Evolutionary conservation across 2,329 filamentous ascomycete genomes (phyloP), one percentile per base, ranked within the genome.

Genomic region (Aspergillus puulaauensis): DNA sequence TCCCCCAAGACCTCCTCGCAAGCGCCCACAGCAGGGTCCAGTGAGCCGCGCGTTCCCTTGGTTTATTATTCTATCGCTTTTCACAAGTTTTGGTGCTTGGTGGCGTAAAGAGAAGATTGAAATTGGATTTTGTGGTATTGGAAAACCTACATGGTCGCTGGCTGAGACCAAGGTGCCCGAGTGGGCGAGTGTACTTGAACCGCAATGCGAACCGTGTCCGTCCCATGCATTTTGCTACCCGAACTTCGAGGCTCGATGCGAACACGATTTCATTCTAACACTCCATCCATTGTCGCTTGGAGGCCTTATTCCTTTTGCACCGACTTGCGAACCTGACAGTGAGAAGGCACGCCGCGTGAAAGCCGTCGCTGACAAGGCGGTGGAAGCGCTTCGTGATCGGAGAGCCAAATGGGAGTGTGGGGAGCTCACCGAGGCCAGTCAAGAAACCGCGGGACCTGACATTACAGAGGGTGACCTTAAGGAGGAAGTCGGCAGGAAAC

Each of bases 101-200:
- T 99, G 93, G 79, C 83, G 93, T 49, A 91, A 96, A 71, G 95
- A 99, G 75, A 98, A 98, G 81, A 80, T 96, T n/a, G 89, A 91
- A 15, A 91, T 98, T 19, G 95, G 96, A 35, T 99, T 96, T 71
- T 99, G 95, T 71, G 92, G 93, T 12, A 84, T 96, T 53, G 95
- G 90, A 23, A 85, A 87, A 53, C 80, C 85, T 48, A 84, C 82
- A 6, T 82, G 79, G 63, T 81, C 80, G 19, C 69, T 87, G 53
- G 79, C 82, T 11, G 83, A 86, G 31, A 80, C 89, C 12, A 81
- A 84, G 23, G 80, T 96, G 17, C 93, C 93, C 3, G 86, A 90
- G 47, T 90, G 86, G 81, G 81, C 90, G 8, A 80, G 86, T 50
- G 80, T 86, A 9, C 76, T 93, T 5, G 81, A 91, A 31, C 93